Evolutionary conservation across 495 filamentous ascomycete genomes (phyloP), one percentile per base, ranked within the genome.

Genomic region (Annulohypoxylon maeteangense): DNA sequence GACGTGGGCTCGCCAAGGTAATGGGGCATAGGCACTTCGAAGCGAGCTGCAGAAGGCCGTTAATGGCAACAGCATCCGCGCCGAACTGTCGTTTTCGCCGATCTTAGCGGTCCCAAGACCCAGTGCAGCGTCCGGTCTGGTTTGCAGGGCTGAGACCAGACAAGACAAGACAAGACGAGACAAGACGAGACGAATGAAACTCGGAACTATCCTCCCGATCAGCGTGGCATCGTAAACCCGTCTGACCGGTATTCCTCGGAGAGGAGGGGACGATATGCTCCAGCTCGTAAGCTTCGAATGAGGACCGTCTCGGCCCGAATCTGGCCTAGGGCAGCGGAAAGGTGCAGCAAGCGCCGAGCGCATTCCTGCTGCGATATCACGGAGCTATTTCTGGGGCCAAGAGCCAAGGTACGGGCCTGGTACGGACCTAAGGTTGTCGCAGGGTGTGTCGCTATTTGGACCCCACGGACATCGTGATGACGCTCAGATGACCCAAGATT

Each of bases 401-500:
- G 55, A 22, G 31, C 61, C 32, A 68, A 61, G 70, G 59, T 51
- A 68, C 69, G 55, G 55, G 54, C 10, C 16, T 27, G n/a, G n/a
- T 22, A 62, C 29, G 60, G 44, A 40, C 11, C 36, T 14, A 40
- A 40, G 36, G 11, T 40, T 47, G 61, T 59, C 51, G 44, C 69
- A 68, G 54, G 65, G 59, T 68, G 65, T 62, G 70, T 69, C 59
- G 55, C 62, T 69, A 69, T 69, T 66, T 61, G 51, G 70, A 73
- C 70, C 70, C 65, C 70, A 68, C 65, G 55, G 38, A 58, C 62
- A 73, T 73, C 50, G 68, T 69, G 65, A 73, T 73, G 65, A 68
- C 67, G 70, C 70, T 73, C 70, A 73, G 70, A 73, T 73, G 70
- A 73, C 70, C 70, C 70, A 73, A 73, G 70, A 73, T 73, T 68